Evolutionary conservation across 169 alveolate species (phyloP), one percentile per base, ranked within the genome.

Genomic region (Cryptosporidium ubiquitum): DNA sequence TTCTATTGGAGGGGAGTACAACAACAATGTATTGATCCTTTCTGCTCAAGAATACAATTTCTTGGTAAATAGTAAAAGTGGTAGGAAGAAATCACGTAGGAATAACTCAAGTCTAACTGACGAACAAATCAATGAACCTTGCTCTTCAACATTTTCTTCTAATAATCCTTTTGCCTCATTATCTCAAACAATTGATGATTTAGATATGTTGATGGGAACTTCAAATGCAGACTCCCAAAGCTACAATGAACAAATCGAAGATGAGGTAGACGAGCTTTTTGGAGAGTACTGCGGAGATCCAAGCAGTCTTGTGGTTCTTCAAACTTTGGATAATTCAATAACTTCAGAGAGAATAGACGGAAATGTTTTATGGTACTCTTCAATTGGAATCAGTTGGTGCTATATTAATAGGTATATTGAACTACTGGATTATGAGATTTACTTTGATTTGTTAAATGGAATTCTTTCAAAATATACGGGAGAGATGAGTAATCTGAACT

Each of bases 271-370:
- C 14, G 70, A 55, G 12, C 42, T 26, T 16, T 79, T 79, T 79
- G 89, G 89, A 26, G 89, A 79, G 40, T 79, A 79, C 52, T 61
- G 79, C 23, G 89, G 89, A 6, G 89, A 79, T 29, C 89, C 89
- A 26, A 79, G 89, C 40, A 79, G 89, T 61, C 39, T 79, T 31
- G 89, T 79, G 20, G 35, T 79, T 39, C 31, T 79, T 12, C 89
- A 79, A 49, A 64, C 89, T 1, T 61, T 79, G 26, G 75, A 79
- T 79, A 79, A 79, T 40, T 58, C 89, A 29, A 26, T 61, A 44
- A 61, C 89, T n/a, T 60, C 89, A 23, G 89, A 79, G 23, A 79
- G 89, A 64, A 61, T 79, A 12, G 64, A 60, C n/a, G 89, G 89
- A 10, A 47, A 79, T 35, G 73, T 79, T 26, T 66, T 79, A 16